Percentiles rank a stretch among this genome's conserved stretches.
Conservation (phyloP, 805 yeast genomes). For the Sugiyamaella qingdaonensis region DNA sequence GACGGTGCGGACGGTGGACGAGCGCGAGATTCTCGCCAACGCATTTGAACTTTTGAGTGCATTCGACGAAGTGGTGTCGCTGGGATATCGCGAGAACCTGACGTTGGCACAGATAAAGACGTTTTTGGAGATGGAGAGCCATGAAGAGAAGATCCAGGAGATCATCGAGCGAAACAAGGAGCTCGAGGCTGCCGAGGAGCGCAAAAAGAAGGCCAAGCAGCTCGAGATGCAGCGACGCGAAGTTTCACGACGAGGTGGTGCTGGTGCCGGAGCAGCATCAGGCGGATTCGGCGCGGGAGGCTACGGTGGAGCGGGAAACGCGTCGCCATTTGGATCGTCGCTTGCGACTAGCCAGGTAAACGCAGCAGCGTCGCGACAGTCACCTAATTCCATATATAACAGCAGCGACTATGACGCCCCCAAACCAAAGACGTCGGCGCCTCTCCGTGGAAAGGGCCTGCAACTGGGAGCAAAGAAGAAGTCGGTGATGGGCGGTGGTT, state of each 20-base stretch:
- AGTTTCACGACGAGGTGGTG: conserved; percentile 32
- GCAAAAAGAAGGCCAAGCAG: conserved; percentile 92
- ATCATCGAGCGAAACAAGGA: conserved; percentile 96
- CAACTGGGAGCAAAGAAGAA: conserved; percentile 61
- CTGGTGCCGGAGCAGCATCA: conserved; percentile 20
- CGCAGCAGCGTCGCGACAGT: conserved; percentile 10
- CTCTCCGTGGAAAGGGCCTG: conserved; percentile 64
- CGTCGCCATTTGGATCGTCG: conserved; percentile 1
- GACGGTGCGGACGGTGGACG: conserved; percentile 67
- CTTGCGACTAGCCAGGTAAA: conserved; percentile 10
- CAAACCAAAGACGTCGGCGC: conserved; percentile 30
- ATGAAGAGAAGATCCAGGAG: conserved; percentile 97
- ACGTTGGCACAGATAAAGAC: conserved; percentile 78
- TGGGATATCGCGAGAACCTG: conserved; percentile 88
- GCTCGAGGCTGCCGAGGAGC: conserved; percentile 92
- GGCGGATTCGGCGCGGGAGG: conserved; percentile 16
- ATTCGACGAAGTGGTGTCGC: conserved; percentile 85
- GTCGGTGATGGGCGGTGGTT: conserved; percentile 13
- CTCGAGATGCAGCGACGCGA: conserved; percentile 52
- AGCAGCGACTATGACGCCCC: conserved; percentile 18
- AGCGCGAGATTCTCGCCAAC: conserved; percentile 72
- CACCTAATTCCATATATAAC: conserved; percentile 10
- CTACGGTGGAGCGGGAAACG: neutral
- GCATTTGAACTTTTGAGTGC: conserved; percentile 89
- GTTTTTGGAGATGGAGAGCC: conserved; percentile 94